Evolutionary conservation across 352 stramenopile genomes (phyloP).

Genomic region (Globisporangium acanthophoron): DNA sequence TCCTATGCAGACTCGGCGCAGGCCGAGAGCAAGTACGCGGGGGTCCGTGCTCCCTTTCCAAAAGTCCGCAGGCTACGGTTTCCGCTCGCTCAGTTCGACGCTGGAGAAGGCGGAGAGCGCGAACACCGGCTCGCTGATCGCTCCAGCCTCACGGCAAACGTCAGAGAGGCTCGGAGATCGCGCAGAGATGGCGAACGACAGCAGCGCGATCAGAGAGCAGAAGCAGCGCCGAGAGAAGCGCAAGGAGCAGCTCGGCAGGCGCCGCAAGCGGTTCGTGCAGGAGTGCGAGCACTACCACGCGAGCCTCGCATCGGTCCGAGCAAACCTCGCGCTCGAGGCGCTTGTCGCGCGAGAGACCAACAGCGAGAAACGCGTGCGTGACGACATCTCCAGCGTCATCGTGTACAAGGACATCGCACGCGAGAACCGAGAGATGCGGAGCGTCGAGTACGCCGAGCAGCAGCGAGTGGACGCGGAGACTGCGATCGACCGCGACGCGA

Average conservation of each 20-base stretch:
- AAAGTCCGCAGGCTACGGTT: conserved; percentile 58
- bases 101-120: conserved; percentile 22
- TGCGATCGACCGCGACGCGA: conserved; percentile 48
- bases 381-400: conserved; percentile 43
- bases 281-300: conserved; percentile 35
- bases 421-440: conserved; percentile 50
- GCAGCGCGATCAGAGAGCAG: conserved; percentile 38
- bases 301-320: conserved; percentile 18
- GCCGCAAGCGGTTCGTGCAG: conserved; percentile 61
- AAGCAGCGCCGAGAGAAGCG: conserved; percentile 42
- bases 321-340: conserved; percentile 31
- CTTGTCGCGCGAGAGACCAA: conserved; percentile 44
- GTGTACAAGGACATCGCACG: conserved; percentile 62
- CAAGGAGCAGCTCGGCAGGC: conserved; percentile 39
- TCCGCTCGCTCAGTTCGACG: conserved; percentile 53
- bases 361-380: conserved; percentile 30
- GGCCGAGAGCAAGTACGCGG: conserved; percentile 4
- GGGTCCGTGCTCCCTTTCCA: conserved; percentile 11
- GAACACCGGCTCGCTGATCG: neutral
- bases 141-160: neutral
- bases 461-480: conserved; percentile 33
- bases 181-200: conserved; percentile 4
- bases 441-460: conserved; percentile 45
- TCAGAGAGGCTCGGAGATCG: conserved; percentile 4
- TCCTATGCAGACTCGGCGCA: conserved; percentile 5